Conservation (phyloP, 2,329 filamentous ascomycete genomes). For the Fusarium ambrosium region DNA sequence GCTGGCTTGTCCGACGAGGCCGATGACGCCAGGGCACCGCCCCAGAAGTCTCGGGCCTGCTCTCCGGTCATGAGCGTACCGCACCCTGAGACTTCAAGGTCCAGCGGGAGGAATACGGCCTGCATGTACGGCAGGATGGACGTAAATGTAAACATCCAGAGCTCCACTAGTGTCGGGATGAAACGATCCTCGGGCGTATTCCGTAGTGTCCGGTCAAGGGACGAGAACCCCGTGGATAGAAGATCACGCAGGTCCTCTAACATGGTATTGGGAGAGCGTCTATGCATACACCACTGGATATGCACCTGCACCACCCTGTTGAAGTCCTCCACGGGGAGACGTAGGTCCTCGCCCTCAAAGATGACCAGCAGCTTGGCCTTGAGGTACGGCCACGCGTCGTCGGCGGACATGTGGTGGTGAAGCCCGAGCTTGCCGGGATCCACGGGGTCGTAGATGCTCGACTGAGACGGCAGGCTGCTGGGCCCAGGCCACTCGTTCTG, state of each 20-base stretch:
- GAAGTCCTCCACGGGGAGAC: slow-evolving; percentile 86
- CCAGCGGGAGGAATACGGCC: slow-evolving; percentile 92
- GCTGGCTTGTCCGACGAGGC: slow-evolving; percentile 48
- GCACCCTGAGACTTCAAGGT: slow-evolving; percentile 90
- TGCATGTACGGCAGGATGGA: slow-evolving; percentile 93
- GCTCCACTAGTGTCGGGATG: slow-evolving; percentile 90
- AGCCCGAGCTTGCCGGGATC: slow-evolving; percentile 70
- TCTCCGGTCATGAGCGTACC: slow-evolving; percentile 83
- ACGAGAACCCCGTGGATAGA: slow-evolving; percentile 84
- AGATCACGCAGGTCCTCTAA: slow-evolving; percentile 84
- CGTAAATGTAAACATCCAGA: slow-evolving; percentile 95
- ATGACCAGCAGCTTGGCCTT: slow-evolving; percentile 82
- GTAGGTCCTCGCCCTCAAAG: slow-evolving; percentile 84
- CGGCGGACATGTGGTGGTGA: slow-evolving; percentile 77
- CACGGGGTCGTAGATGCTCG: slow-evolving; percentile 65
- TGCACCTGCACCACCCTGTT: slow-evolving; percentile 85
- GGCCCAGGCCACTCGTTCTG: slow-evolving; percentile 66
- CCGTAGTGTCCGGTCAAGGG: slow-evolving; percentile 85
- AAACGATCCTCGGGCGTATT: slow-evolving; percentile 86
- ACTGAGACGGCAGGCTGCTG: slow-evolving; percentile 63
- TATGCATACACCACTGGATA: slow-evolving; percentile 82
- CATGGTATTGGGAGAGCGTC: slow-evolving; percentile 76
- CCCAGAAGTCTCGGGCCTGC: slow-evolving; percentile 93
- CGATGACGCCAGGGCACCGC: slow-evolving; percentile 68
- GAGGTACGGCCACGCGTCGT: slow-evolving; percentile 87